phyloP scores from a whole-genome alignment of 306 rosid species.

The Quercus bicolor region DNA sequence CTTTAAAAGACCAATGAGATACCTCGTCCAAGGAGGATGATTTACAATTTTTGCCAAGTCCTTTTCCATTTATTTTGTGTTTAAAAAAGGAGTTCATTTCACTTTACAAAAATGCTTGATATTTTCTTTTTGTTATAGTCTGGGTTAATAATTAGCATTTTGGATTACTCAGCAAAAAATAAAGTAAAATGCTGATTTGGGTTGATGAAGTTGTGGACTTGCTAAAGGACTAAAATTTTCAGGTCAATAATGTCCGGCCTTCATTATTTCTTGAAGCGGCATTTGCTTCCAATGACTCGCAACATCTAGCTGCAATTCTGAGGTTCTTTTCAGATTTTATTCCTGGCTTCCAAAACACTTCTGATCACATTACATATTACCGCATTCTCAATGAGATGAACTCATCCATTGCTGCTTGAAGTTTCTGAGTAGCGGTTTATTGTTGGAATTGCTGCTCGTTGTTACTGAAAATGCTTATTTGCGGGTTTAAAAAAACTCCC shows the following conservation, averaged over 20 bases:
- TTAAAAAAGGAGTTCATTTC: neutral
- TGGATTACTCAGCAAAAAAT: neutral
- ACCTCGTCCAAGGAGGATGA: neutral
- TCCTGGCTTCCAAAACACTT: constrained; percentile 65
- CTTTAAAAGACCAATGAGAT: neutral
- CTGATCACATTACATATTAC: constrained; percentile 67
- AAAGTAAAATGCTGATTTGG: neutral
- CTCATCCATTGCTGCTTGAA: constrained; percentile 55
- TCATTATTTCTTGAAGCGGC: constrained; percentile 92
- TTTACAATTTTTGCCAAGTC: neutral
- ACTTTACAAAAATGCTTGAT: neutral
- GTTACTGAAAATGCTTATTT: neutral
- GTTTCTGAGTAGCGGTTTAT: neutral
- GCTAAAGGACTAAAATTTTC: constrained; percentile 31
- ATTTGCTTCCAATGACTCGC: constrained; percentile 57
- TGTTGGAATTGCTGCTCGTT: neutral
- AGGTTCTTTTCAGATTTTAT: constrained; percentile 79
- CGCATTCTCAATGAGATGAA: constrained; percentile 72
- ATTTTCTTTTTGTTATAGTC: neutral
- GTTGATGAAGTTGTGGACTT: constrained; percentile 1
- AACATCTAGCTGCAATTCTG: constrained; percentile 79
- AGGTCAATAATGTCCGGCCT: constrained; percentile 78
- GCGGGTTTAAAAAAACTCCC: neutral
- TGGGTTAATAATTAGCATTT: constrained; percentile 1
- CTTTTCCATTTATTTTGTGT: neutral